These are phyloP conservation scores for Beauveria sp. DNA, from an alignment of 2,329 filamentous ascomycete species.

Conservation along the genomic window DNA sequence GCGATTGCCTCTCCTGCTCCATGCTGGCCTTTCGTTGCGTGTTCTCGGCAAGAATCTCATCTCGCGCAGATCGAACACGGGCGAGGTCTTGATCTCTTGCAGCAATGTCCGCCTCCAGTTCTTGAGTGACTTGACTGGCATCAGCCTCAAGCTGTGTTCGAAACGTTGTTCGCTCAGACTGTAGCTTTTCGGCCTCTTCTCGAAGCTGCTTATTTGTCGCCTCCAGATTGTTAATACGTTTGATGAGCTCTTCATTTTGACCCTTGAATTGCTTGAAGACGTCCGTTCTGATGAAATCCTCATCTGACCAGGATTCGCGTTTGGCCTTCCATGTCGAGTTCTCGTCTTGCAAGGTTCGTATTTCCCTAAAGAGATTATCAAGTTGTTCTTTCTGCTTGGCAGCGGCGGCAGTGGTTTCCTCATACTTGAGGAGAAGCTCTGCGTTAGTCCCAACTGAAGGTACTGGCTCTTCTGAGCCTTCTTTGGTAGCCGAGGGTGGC, in stretches of 20 bases:
- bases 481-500: conserved; percentile 28
- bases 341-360: conserved; percentile 66
- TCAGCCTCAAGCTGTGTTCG: conserved; percentile 77
- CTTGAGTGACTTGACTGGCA: conserved; percentile 60
- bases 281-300: conserved; percentile 88
- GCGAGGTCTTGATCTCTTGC: conserved; percentile 78
- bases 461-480: conserved; percentile 39
- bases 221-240: conserved; percentile 84
- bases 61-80: conserved; percentile 73
- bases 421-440: conserved; percentile 67
- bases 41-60: conserved; percentile 78
- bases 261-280: conserved; percentile 86
- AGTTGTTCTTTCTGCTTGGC: conserved; percentile 85
- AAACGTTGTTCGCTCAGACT: conserved; percentile 77
- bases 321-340: conserved; percentile 64
- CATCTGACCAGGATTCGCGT: conserved; percentile 70
- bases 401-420: conserved; percentile 68
- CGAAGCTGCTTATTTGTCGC: conserved; percentile 77
- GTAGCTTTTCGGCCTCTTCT: conserved; percentile 77
- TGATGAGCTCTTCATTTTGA: conserved; percentile 88
- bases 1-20: conserved; percentile 64
- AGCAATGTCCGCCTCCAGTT: conserved; percentile 76
- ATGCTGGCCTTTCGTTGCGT: conserved; percentile 70
- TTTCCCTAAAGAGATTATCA: conserved; percentile 69
- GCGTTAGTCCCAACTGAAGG: conserved; percentile 50